Base-by-base conservation (phyloP, 192 early-diverging fungal species). In the Lunasporangiospora selenospora region DNA sequence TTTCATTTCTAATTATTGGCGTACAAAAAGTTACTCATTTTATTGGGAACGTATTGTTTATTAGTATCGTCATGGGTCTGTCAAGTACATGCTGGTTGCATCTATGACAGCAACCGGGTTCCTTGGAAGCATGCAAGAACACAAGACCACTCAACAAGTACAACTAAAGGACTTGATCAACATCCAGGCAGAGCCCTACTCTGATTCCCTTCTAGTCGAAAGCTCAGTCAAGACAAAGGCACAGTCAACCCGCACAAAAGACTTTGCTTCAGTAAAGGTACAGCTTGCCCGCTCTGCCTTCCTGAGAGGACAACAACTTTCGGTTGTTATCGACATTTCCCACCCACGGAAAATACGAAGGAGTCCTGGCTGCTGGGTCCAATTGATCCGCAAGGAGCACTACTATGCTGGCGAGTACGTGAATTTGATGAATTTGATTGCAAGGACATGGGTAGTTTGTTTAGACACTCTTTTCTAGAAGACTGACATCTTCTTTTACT, bases 391-490 rank as follows among this genome's bases (percentile, higher is more conserved):
- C 37, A 54, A 47, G 8, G 53, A 65, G 40, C 10, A 36, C 24
- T 65, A 55, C 32, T 55, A 31, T 39, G 62, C 62, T 13, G 65
- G 57, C 15, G 65, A 69, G 65, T 69, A 60, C 37, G 65, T 53
- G 2, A 4, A 15, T 32, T n/a, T n/a, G n/a, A n/a, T n/a, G n/a
- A n/a, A n/a, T n/a, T n/a, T n/a, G n/a, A n/a, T n/a, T n/a, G n/a
- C n/a, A n/a, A n/a, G n/a, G n/a, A n/a, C n/a, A n/a, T n/a, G n/a
- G n/a, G n/a, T n/a, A n/a, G n/a, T n/a, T n/a, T n/a, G n/a, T n/a
- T n/a, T n/a, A n/a, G n/a, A n/a, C n/a, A n/a, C n/a, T n/a, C n/a
- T n/a, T n/a, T n/a, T n/a, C n/a, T n/a, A n/a, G n/a, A n/a, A n/a
- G n/a, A n/a, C n/a, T n/a, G n/a, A n/a, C n/a, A n/a, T n/a, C n/a